phyloP scores from a whole-genome alignment of 371 early-diverging fungal species.

The Actinomortierella ambigua region DNA sequence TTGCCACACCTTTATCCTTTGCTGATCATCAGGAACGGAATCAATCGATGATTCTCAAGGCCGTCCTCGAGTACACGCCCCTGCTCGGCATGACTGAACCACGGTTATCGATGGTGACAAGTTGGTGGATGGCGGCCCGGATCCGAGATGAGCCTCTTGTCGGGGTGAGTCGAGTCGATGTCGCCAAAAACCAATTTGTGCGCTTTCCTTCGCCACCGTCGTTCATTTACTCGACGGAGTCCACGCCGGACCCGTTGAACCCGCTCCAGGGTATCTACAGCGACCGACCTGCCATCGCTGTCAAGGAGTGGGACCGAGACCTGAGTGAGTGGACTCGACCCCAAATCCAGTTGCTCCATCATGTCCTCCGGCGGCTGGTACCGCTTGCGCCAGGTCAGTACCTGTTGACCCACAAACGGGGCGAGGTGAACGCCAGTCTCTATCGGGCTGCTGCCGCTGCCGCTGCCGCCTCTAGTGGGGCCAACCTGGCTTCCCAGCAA shows the following conservation, averaged over 20 bases:
- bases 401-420: conserved; percentile 26
- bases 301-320: conserved; percentile 39
- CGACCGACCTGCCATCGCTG: conserved; percentile 29
- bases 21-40: conserved; percentile 10
- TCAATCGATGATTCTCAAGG: conserved; percentile 31
- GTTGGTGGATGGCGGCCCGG: conserved; percentile 47
- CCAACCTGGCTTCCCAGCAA: no score
- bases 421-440: conserved; percentile 32
- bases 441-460: conserved; percentile 18
- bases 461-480: no score
- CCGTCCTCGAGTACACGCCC: conserved; percentile 33
- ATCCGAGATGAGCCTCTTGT: conserved; percentile 32
- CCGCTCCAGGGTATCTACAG: conserved; percentile 31
- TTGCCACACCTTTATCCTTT: neutral
- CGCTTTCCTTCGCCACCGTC: conserved; percentile 14
- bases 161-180: conserved; percentile 31
- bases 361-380: conserved; percentile 23
- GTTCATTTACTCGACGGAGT: neutral
- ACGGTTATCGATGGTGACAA: conserved; percentile 19
- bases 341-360: conserved; percentile 33
- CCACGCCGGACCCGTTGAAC: conserved; percentile 12
- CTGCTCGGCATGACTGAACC: conserved; percentile 24
- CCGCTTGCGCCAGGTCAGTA: conserved; percentile 33
- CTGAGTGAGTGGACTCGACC: conserved; percentile 39
- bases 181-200: conserved; percentile 40